Percentiles rank a stretch among this genome's conserved stretches.
These are phyloP conservation scores for Ceratocystiopsis sp. DNA, from an alignment of 2,329 filamentous ascomycete genomes.

Conservation along the genomic window DNA sequence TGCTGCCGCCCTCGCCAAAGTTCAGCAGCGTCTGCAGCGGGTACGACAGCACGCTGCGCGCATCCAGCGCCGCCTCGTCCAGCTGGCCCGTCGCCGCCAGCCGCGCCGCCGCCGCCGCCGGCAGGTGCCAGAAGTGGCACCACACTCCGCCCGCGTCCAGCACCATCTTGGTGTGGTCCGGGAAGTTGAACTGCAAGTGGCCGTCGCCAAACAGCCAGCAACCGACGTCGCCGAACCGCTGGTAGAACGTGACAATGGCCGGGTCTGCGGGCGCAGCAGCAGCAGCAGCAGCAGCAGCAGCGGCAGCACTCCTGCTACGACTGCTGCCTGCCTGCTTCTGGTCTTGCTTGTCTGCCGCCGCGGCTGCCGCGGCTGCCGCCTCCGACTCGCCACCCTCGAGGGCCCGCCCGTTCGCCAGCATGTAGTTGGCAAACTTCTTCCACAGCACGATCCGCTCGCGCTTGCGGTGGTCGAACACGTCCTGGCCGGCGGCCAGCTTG, in stretches of 20 bases:
- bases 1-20: slow-evolving; percentile 24
- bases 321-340: slow-evolving; percentile 18
- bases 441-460: slow-evolving; percentile 48
- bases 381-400: slow-evolving; percentile 31
- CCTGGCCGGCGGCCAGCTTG: slow-evolving; percentile 44
- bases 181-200: slow-evolving; percentile 71
- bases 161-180: slow-evolving; percentile 74
- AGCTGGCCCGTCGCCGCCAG: slow-evolving; percentile 50
- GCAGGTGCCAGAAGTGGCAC: slow-evolving; percentile 64
- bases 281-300: no score
- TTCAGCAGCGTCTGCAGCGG: slow-evolving; percentile 59
- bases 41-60: slow-evolving; percentile 54
- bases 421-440: slow-evolving; percentile 62
- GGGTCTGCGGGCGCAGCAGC: slow-evolving; percentile 16
- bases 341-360: slow-evolving; percentile 15
- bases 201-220: slow-evolving; percentile 72
- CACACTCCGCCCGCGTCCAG: slow-evolving; percentile 57
- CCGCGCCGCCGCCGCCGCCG: slow-evolving; percentile 49
- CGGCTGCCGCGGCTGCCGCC: slow-evolving; percentile 4
- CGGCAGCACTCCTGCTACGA: no score
- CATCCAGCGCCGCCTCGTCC: slow-evolving; percentile 50
- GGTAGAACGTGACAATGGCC: slow-evolving; percentile 58
- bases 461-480: slow-evolving; percentile 48
- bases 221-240: slow-evolving; percentile 63
- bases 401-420: slow-evolving; percentile 58